A percentile compares a stretch with the other conserved stretches of the same genome.
Conservation (phyloP, 805 yeast genomes). For the Scheffersomyces spartinae region DNA sequence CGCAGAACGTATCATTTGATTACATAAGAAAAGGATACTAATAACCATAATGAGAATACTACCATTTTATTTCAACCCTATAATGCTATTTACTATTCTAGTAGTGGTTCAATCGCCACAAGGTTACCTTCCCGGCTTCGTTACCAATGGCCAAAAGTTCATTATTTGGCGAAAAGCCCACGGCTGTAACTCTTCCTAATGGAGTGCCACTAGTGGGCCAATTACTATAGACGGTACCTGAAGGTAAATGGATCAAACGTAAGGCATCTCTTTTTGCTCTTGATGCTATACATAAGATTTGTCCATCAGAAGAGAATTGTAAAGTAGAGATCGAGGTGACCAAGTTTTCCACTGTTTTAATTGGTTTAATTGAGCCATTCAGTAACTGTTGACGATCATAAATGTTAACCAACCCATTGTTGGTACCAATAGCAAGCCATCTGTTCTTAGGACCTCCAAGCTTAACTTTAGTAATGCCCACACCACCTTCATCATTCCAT, state of each 20-base stretch:
- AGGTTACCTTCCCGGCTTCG: constrained; percentile 79
- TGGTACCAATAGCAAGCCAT: constrained; percentile 84
- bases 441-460: constrained; percentile 61
- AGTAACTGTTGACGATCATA: constrained; percentile 42
- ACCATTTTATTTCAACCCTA: not conserved
- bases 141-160: constrained; percentile 86
- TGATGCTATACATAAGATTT: constrained; percentile 74
- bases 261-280: constrained; percentile 79
- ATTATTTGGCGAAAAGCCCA: constrained; percentile 66
- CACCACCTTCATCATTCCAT: constrained; percentile 83
- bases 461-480: constrained; percentile 69
- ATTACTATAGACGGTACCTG: constrained; percentile 75
- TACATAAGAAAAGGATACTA: too few relatives aligned
- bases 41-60: too few relatives aligned
- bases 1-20: too few relatives aligned
- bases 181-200: constrained; percentile 81
- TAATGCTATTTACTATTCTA: too few relatives aligned
- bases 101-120: constrained; percentile 84
- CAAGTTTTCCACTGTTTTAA: constrained; percentile 61
- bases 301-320: constrained; percentile 79
- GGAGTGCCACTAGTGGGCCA: constrained; percentile 99
- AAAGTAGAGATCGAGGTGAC: constrained; percentile 70
- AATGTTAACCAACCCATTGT: constrained; percentile 79
- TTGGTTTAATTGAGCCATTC: constrained; percentile 32
- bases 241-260: constrained; percentile 77